Evolutionary conservation across 805 yeast species (phyloP).

Genomic region (Wickerhamomyces silvicola): DNA sequence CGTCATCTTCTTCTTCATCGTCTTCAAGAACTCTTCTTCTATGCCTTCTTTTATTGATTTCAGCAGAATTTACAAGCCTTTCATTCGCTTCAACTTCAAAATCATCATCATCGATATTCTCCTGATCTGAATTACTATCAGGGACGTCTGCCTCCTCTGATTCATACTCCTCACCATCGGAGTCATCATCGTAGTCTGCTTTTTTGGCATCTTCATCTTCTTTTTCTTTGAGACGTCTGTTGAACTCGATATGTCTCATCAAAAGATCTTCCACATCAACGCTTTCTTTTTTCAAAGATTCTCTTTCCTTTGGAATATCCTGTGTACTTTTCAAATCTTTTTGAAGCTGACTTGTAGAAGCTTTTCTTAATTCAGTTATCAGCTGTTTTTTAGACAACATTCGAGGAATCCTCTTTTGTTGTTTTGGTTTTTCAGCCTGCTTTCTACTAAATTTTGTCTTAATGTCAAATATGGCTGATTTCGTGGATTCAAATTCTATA

Average conservation of each 20-base stretch:
- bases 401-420: conserved; percentile 9
- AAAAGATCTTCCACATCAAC: conserved; percentile 18
- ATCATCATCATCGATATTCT: conserved; percentile 15
- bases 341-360: conserved; percentile 44
- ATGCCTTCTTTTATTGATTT: conserved; percentile 4
- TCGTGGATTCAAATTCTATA: conserved; percentile 21
- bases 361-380: conserved; percentile 32
- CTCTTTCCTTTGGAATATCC: conserved; percentile 31
- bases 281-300: conserved; percentile 17
- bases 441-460: conserved; percentile 28
- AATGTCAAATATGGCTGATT: conserved; percentile 28
- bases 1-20: conserved; percentile 11
- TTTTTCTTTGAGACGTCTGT: conserved; percentile 25
- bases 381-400: conserved; percentile 24
- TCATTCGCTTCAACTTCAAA: conserved; percentile 6
- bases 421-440: conserved; percentile 6
- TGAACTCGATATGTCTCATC: conserved; percentile 17
- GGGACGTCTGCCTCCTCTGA: conserved; percentile 14
- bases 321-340: conserved; percentile 41
- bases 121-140: conserved; percentile 17
- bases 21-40: conserved; percentile 9
- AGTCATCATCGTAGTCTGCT: conserved; percentile 6
- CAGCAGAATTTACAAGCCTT: conserved; percentile 1
- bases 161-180: conserved; percentile 5
- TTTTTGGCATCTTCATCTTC: conserved; percentile 24